phyloP scores from a whole-genome alignment of 805 yeast genomes.

The Hanseniaspora jakobsenii region DNA sequence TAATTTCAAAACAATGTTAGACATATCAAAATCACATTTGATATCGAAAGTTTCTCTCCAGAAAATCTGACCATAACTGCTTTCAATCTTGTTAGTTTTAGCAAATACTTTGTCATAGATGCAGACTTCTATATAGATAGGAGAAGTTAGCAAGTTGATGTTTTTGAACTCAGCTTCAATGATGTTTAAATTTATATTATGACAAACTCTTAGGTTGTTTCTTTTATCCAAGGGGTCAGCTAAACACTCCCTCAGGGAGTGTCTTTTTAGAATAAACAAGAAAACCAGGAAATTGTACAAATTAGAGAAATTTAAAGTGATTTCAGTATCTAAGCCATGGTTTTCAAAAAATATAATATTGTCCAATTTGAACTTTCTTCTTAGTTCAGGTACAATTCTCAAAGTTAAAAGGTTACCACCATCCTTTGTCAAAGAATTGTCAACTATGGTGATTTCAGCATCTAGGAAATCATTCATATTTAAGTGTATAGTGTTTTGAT shows the following conservation, averaged over 20 bases:
- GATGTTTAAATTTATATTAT: constrained; percentile 43
- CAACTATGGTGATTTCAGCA: constrained; percentile 53
- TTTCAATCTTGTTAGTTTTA: constrained; percentile 53
- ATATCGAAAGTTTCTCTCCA: constrained; percentile 63
- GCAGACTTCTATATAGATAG: constrained; percentile 54
- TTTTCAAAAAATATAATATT: not conserved
- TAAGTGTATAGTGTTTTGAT: constrained; percentile 45
- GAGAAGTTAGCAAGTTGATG: constrained; percentile 17
- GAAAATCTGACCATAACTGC: constrained; percentile 42
- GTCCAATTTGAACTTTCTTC: constrained; percentile 27
- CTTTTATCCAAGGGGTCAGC: constrained; percentile 23
- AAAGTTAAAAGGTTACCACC: constrained; percentile 47
- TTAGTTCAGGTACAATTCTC: constrained; percentile 44
- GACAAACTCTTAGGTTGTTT: constrained; percentile 40
- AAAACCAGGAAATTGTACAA: constrained; percentile 35
- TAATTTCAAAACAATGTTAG: constrained; percentile 41
- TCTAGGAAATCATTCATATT: constrained; percentile 41
- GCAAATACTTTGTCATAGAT: constrained; percentile 71
- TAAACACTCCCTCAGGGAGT: constrained; percentile 42
- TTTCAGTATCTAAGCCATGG: not conserved
- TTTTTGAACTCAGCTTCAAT: constrained; percentile 49
- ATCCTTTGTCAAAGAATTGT: constrained; percentile 46
- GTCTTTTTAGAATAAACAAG: constrained; percentile 55
- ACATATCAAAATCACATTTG: constrained; percentile 42
- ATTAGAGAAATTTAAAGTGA: not conserved